These are phyloP conservation scores for Lunasporangiospora selenospora DNA, from an alignment of 192 early-diverging fungal genomes.

Conservation along the genomic window DNA sequence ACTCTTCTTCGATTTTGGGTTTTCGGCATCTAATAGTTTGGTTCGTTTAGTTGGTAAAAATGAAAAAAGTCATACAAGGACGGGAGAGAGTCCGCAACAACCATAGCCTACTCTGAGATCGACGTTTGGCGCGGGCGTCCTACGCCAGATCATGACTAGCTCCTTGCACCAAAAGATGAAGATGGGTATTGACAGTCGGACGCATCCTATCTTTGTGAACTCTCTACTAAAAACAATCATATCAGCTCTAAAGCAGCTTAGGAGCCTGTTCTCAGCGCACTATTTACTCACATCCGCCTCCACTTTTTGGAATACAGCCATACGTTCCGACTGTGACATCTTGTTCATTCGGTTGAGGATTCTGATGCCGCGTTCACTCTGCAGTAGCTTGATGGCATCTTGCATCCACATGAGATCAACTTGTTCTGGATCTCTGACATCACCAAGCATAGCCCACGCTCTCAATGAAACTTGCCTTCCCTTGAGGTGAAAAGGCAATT, in stretches of 20 bases:
- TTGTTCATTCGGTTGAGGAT: background rate
- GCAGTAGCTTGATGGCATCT: background rate
- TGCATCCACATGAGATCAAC: constrained; percentile 2
- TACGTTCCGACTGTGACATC: background rate
- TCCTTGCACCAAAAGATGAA: constrained; percentile 2
- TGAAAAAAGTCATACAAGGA: no score
- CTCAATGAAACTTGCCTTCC: no score
- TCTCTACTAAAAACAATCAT: background rate
- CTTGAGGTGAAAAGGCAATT: no score
- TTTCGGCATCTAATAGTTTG: no score
- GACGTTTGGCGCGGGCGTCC: no score
- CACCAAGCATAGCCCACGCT: background rate
- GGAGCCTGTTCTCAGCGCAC: background rate
- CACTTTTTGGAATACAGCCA: constrained; percentile 1
- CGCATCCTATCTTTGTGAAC: background rate
- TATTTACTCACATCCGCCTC: constrained; percentile 1
- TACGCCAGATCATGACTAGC: background rate
- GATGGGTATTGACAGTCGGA: constrained; percentile 6
- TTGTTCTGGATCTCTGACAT: background rate
- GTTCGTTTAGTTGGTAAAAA: no score
- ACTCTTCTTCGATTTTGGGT: no score
- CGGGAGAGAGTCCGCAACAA: no score
- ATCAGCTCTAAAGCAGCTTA: background rate
- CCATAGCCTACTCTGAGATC: no score
- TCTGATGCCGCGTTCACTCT: background rate